Conservation (phyloP, 768 basidiomycete species). For the Trametes sanguinea region DNA sequence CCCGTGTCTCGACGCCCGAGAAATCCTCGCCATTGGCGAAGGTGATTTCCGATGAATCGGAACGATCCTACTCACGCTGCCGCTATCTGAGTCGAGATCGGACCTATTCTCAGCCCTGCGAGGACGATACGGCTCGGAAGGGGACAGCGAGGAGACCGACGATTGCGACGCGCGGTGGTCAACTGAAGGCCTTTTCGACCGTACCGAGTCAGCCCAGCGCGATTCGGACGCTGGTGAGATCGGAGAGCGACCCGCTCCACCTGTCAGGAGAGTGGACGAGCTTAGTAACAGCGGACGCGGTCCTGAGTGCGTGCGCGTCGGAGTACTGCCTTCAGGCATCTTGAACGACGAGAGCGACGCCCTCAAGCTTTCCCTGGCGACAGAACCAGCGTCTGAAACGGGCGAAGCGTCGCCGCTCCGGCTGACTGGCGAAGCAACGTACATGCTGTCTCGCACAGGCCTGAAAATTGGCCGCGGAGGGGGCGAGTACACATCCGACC, state of each 20-base stretch:
- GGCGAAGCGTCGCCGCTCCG: slow-evolving; percentile 24
- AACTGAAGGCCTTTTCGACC: slow-evolving; percentile 26
- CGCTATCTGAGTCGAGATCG: slow-evolving; percentile 58
- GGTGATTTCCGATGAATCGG: slow-evolving; percentile 66
- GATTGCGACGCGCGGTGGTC: slow-evolving; percentile 60
- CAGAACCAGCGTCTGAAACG: slow-evolving; percentile 36
- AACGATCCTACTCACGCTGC: slow-evolving; percentile 52
- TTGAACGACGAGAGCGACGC: slow-evolving; percentile 47
- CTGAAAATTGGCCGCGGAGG: slow-evolving; percentile 62
- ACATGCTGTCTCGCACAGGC: slow-evolving; percentile 56
- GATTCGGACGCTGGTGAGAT: slow-evolving; percentile 20
- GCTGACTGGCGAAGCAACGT: slow-evolving; percentile 20
- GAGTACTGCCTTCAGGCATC: slow-evolving; percentile 29
- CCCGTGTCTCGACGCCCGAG: slow-evolving; percentile 39
- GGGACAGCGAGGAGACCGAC: slow-evolving; percentile 63
- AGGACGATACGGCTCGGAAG: slow-evolving; percentile 48
- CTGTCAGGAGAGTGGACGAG: slow-evolving; percentile 38
- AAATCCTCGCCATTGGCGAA: slow-evolving; percentile 68
- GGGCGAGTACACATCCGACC: slow-evolving; percentile 46
- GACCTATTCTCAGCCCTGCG: slow-evolving; percentile 41
- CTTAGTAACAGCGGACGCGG: slow-evolving; percentile 70
- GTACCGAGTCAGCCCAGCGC: slow-evolving; percentile 25
- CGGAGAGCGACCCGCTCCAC: slow-evolving; percentile 26
- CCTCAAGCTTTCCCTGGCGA: slow-evolving; percentile 42
- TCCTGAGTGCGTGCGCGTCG: slow-evolving; percentile 37